These are phyloP conservation scores for Pelargonium cotyledonis DNA, from an alignment of 441 rosid genomes.

Conservation along the genomic window DNA sequence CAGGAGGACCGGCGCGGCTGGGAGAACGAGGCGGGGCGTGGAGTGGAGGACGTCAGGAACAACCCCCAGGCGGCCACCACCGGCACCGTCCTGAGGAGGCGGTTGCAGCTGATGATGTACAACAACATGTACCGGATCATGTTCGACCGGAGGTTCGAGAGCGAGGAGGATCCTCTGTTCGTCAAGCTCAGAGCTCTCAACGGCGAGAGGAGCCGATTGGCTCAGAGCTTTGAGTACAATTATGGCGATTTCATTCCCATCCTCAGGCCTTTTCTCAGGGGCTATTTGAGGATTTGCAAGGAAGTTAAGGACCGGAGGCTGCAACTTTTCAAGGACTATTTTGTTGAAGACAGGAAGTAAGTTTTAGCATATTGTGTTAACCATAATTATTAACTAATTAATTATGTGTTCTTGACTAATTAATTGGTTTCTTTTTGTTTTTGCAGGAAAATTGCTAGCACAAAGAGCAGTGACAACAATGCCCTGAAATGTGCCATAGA, in stretches of 20 bases:
- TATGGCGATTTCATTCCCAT: conserved; percentile 92
- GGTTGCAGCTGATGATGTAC: conserved; percentile 91
- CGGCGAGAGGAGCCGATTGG: conserved; percentile 79
- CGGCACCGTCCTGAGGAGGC: conserved; percentile 58
- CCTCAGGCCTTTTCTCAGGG: conserved; percentile 78
- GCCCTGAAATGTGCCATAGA: conserved; percentile 85
- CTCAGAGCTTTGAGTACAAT: conserved; percentile 90
- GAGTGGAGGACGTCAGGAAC: conserved; percentile 72
- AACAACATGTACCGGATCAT: conserved; percentile 88
- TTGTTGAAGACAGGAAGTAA: conserved; percentile 85
- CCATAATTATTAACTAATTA: too few species aligned
- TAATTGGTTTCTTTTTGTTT: not conserved
- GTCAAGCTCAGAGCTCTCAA: conserved; percentile 64
- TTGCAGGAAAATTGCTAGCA: conserved; percentile 61
- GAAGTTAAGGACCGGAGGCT: conserved; percentile 73
- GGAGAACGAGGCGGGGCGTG: conserved; percentile 70
- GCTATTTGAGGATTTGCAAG: conserved; percentile 76
- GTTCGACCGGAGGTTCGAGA: conserved; percentile 78
- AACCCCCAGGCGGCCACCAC: conserved; percentile 55
- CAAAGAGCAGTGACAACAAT: conserved; percentile 50
- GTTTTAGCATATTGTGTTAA: too few species aligned
- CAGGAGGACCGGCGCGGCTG: conserved; percentile 73
- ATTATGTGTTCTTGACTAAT: not conserved
- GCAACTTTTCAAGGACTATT: conserved; percentile 77
- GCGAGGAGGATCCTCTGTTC: conserved; percentile 74